A percentile compares a stretch with the other conserved stretches of the same genome.
phyloP scores from a whole-genome alignment of 768 basidiomycete genomes.

The Trichaptum fuscoviolaceum region DNA sequence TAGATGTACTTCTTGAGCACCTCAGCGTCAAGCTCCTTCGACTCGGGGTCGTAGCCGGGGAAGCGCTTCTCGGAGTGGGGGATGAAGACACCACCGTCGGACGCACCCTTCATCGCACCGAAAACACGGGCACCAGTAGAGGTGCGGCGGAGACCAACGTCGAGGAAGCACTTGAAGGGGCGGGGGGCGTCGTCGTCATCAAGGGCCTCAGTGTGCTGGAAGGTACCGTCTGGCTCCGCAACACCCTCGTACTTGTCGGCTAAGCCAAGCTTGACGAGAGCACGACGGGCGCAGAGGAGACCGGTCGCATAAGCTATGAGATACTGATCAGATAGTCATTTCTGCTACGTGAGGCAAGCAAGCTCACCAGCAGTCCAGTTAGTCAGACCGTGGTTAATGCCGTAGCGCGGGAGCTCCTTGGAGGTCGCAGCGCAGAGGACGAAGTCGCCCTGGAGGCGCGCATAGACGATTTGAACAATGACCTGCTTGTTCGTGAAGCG shows the following conservation, averaged over 20 bases:
- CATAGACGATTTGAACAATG: constrained; percentile 93
- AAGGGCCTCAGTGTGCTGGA: constrained; percentile 76
- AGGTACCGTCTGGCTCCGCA: constrained; percentile 82
- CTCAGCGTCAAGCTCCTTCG: constrained; percentile 90
- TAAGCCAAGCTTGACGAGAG: constrained; percentile 90
- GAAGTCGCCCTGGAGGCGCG: constrained; percentile 96
- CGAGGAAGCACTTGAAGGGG: constrained; percentile 99
- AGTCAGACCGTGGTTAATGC: constrained; percentile 96
- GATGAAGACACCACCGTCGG: constrained; percentile 95
- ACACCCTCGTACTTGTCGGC: constrained; percentile 98
- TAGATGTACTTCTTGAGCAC: constrained; percentile 96
- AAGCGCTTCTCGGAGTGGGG: constrained; percentile 98
- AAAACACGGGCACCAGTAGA: constrained; percentile 97
- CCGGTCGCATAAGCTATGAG: constrained; percentile 89
- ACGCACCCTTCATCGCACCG: constrained; percentile 97
- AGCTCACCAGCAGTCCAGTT: constrained; percentile 92
- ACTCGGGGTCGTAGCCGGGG: constrained; percentile 94
- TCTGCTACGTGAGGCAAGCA: not conserved
- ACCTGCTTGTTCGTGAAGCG: constrained; percentile 98
- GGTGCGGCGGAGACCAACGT: constrained; percentile 96
- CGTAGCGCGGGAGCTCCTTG: constrained; percentile 89
- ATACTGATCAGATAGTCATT: not conserved
- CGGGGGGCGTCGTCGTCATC: constrained; percentile 92
- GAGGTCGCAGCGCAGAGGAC: constrained; percentile 86
- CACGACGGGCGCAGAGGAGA: constrained; percentile 90